Conservation (phyloP, 257 asterid species). For the Knoxia roxburghii region DNA sequence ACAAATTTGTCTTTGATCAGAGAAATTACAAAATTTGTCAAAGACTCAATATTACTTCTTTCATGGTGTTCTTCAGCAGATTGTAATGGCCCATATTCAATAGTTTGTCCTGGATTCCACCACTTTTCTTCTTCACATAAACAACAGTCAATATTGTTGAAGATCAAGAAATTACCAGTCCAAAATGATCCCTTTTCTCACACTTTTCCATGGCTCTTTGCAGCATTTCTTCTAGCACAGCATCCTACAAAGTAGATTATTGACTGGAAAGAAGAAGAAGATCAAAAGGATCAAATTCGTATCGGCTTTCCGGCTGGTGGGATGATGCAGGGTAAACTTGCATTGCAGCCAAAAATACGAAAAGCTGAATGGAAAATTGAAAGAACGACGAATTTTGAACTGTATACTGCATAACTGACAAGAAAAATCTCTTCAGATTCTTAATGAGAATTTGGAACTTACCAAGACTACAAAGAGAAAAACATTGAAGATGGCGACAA, state of each 20-base stretch:
- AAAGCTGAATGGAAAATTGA: neutral
- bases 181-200: constrained; percentile 22
- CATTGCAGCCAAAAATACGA: too few relatives aligned
- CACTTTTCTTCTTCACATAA: neutral
- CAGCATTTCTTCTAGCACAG: constrained; percentile 85
- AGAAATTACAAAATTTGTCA: neutral
- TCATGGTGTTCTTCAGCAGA: neutral
- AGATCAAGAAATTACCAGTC: neutral
- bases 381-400: neutral
- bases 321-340: too few relatives aligned
- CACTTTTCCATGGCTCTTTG: constrained; percentile 41
- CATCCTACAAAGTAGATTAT: constrained; percentile 80
- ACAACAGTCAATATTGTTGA: neutral
- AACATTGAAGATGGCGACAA: constrained; percentile 78
- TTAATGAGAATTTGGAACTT: constrained; percentile 8
- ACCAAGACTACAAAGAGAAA: constrained; percentile 78
- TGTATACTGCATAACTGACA: neutral
- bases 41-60: neutral
- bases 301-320: neutral
- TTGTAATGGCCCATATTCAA: neutral
- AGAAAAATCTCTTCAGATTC: neutral
- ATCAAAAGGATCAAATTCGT: neutral
- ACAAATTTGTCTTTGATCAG: neutral
- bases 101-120: neutral
- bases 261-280: constrained; percentile 38